Percentiles rank a stretch among this genome's conserved stretches.
phyloP scores from a whole-genome alignment of 1,139 yeast species.

The Sugiyamaella paludigena region DNA sequence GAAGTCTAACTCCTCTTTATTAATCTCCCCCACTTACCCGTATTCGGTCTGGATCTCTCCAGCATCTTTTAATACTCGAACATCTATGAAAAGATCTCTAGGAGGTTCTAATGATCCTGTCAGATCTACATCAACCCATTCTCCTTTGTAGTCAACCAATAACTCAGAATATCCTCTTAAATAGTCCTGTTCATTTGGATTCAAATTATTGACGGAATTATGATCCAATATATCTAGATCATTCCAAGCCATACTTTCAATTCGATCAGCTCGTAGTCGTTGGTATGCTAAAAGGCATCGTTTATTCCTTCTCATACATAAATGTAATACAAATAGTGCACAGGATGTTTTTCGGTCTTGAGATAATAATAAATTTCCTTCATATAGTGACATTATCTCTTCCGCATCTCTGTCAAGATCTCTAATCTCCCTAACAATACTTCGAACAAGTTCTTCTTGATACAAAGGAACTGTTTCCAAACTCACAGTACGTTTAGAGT shows the following conservation, averaged over 20 bases:
- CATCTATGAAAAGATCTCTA: slow-evolving; percentile 85
- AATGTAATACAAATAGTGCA: slow-evolving; percentile 74
- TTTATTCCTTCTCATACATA: slow-evolving; percentile 83
- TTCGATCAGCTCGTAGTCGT: slow-evolving; percentile 60
- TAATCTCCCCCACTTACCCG: slow-evolving; percentile 58
- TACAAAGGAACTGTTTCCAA: slow-evolving; percentile 69
- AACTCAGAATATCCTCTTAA: slow-evolving; percentile 66
- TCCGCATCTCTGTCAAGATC: slow-evolving; percentile 50
- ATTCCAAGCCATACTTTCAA: slow-evolving; percentile 74
- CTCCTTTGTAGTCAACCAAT: slow-evolving; percentile 72
- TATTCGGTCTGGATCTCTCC: slow-evolving; percentile 98
- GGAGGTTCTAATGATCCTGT: slow-evolving; percentile 91
- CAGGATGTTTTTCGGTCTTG: slow-evolving; percentile 46
- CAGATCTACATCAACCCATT: slow-evolving; percentile 80
- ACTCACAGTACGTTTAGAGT: slow-evolving; percentile 74
- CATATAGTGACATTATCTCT: slow-evolving; percentile 43
- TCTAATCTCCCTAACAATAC: slow-evolving; percentile 47
- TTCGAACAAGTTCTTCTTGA: slow-evolving; percentile 72
- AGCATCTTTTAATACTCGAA: slow-evolving; percentile 87
- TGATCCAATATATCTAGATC: slow-evolving; percentile 39
- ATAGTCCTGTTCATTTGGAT: slow-evolving; percentile 80
- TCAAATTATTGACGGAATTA: slow-evolving; percentile 49
- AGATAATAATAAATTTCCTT: slow-evolving; percentile 40
- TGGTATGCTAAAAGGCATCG: slow-evolving; percentile 86
- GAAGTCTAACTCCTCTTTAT: no score